Percentiles rank a stretch among this genome's conserved stretches.
phyloP scores from a whole-genome alignment of 805 yeast species.

The Yarrowia alimentaria region DNA sequence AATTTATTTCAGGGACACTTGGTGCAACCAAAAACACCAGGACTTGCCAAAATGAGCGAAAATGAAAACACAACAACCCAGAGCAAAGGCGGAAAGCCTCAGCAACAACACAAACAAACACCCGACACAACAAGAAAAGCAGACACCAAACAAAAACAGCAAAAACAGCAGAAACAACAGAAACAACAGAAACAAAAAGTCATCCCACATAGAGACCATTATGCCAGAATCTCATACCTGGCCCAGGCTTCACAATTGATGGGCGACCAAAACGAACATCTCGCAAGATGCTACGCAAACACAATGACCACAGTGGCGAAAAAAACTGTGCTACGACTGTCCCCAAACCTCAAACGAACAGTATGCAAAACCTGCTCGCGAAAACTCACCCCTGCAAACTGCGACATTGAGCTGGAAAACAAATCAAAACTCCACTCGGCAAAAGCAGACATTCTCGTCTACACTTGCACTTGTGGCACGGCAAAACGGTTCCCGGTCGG shows the following conservation, averaged over 20 bases:
- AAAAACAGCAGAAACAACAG: conserved; percentile 3
- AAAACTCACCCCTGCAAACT: conserved; percentile 51
- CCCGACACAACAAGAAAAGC: conserved; percentile 10
- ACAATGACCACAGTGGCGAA: conserved; percentile 62
- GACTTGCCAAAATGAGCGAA: neutral
- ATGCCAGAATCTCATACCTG: conserved; percentile 36
- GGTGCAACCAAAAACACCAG: too few species aligned
- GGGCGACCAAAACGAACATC: conserved; percentile 35
- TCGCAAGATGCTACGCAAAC: conserved; percentile 57
- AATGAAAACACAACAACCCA: too few species aligned
- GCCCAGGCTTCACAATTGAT: conserved; percentile 40
- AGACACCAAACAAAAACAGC: neutral
- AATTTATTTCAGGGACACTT: too few species aligned
- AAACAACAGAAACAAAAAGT: conserved; percentile 34
- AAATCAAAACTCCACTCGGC: conserved; percentile 39
- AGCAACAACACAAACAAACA: neutral
- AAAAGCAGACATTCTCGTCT: conserved; percentile 49
- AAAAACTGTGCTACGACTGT: conserved; percentile 61
- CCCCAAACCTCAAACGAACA: conserved; percentile 56
- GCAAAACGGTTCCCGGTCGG: conserved; percentile 65
- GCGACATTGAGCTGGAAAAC: conserved; percentile 46
- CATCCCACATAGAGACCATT: conserved; percentile 43
- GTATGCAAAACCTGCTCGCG: conserved; percentile 67
- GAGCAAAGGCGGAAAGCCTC: neutral
- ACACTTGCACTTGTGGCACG: conserved; percentile 55